phyloP scores from a whole-genome alignment of 208 protist genomes.

The Trypanosoma grayi region DNA sequence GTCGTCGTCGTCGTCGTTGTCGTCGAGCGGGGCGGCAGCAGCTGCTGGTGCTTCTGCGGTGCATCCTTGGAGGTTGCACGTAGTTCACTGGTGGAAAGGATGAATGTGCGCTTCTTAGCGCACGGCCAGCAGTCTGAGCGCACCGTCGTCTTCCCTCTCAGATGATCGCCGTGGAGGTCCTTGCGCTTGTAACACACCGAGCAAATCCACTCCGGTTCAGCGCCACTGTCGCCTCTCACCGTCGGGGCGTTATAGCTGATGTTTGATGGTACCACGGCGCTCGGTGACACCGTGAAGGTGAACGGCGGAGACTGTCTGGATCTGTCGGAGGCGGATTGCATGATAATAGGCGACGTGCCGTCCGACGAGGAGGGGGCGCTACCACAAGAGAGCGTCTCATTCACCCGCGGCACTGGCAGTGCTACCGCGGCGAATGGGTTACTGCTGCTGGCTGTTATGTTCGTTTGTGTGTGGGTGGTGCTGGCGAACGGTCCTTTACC shows the following conservation, averaged over 20 bases:
- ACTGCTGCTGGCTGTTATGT: not conserved
- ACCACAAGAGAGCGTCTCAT: not conserved
- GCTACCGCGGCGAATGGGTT: not conserved
- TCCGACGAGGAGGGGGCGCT: not conserved
- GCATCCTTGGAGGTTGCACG: too few species aligned
- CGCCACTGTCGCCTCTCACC: not conserved
- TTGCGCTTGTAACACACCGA: conserved; percentile 36
- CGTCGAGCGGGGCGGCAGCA: not conserved
- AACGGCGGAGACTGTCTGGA: conserved; percentile 43
- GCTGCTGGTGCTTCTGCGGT: too few species aligned
- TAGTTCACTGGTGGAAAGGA: not conserved
- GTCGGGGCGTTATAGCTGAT: not conserved
- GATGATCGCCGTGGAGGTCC: conserved; percentile 30
- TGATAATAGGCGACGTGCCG: conserved; percentile 7
- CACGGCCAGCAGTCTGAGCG: conserved; percentile 64
- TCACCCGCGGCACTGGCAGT: not conserved
- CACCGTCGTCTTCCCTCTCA: conserved; percentile 39
- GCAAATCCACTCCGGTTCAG: conserved; percentile 34
- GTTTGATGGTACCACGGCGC: not conserved
- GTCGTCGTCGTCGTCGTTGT: not conserved
- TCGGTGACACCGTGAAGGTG: conserved; percentile 25
- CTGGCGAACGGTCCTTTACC: not conserved
- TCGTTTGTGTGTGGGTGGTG: not conserved
- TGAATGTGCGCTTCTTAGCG: conserved; percentile 42
- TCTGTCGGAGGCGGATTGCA: conserved; percentile 8